Base-by-base conservation (phyloP, 495 filamentous ascomycete species). In the Hypomontagnella submonticulosa region DNA sequence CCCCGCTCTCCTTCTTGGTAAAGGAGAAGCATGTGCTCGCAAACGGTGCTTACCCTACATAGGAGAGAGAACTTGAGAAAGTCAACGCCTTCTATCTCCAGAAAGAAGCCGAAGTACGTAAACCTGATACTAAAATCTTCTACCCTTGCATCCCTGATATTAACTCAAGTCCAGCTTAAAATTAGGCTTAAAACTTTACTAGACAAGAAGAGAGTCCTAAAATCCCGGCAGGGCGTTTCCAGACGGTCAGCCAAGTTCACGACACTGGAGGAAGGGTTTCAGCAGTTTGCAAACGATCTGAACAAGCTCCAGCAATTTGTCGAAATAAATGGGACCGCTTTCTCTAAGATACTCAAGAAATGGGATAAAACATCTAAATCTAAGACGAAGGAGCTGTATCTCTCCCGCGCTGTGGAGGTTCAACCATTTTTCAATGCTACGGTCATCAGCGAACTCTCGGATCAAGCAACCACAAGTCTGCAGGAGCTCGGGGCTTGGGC, bases 291-390 rank as follows among this genome's bases (percentile, higher is more conserved):
- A 73, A 92, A 90, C 63, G 95, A 98, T 72, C 76, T 99, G 36
- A 96, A 97, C 78, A 99, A 99, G 76, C 82, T 99, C 42, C 93
- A 98, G 76, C 95, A 98, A 84, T 99, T 98, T 72, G 92, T 99
- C 49, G 93, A 97, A 71, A 90, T 97, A 71, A 99, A 98, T 76
- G 94, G 93, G 67, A 96, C 91, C 9, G 95, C 93, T 19, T 96
- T 97, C 75, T 97, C 95, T 16, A 99, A 99, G 75, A 99, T 99
- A 42, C 82, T 99, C 50, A 99, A 99, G 81, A 99, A 99, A 87
- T 99, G 95, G 95, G 95, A 99, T 77, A 99, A 99, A 84, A 97
- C 96, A 13, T 97, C 94, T 57, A 99, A 99, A 85, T 98, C 95
- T 53, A 92, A 93, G 71, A 97, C 93, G 64, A 99, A 99, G 74